Base-by-base conservation (phyloP, 2,329 filamentous ascomycete species). In the Fusarium falciforme region DNA sequence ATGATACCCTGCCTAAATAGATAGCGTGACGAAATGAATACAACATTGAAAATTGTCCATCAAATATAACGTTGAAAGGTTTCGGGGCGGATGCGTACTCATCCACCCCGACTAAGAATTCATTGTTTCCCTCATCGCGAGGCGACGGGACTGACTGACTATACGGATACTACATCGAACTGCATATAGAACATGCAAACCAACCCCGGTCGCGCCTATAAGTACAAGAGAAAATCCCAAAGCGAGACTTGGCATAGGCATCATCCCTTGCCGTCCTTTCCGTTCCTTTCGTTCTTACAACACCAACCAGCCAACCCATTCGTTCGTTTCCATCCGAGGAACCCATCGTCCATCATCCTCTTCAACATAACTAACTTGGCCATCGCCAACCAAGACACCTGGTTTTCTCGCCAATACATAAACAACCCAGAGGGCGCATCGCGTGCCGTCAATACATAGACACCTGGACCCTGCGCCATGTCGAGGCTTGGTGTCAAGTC, bases 201-300 rank as follows among this genome's bases (percentile, higher is more conserved):
- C 47, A 52, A 55, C 55, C 61, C 40, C 29, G 54, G 61, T 38
- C 38, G 64, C 71, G 67, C 72, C 68, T 78, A 77, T 64, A 77
- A 77, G 70, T 78, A 78, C 75, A 78, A 70, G 49, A 71, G 68
- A 72, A 61, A 35, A 40, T 68, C 62, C 64, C 70, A 68, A 42
- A 60, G 33, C 17, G 55, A 61, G 62, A 31, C 27, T 33, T 52
- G 67, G 36, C 61, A 54, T 40, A 42, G 49, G 42, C 47, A 55
- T 33, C 42, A 47, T 47, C 22, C 22, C 25, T 47, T 8, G 14
- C 33, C 33, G 33, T 35, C 33, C 35, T 16, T 65, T 61, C 20
- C 40, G 55, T 64, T 40, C 58, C 25, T 44, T 27, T 52, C 47
- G 25, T 29, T 52, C 47, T 17, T 52, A 52, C 47, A 52, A 52